Evolutionary conservation across 192 early-diverging fungal species (phyloP).

Genomic region (Pilaira anomala): DNA sequence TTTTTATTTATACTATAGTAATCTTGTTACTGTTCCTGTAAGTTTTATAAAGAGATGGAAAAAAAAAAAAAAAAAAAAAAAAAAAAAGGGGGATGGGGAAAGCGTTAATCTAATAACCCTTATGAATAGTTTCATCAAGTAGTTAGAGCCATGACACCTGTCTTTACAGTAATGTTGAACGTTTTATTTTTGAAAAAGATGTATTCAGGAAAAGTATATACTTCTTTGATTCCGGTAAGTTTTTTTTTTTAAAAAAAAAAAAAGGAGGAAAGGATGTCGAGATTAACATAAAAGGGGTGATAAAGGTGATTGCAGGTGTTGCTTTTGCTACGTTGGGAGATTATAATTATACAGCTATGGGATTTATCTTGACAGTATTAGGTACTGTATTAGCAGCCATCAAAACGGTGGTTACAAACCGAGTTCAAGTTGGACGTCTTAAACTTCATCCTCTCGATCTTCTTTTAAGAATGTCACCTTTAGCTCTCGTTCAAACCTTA

Average conservation of each 20-base stretch:
- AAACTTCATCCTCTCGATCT: conserved; percentile 81
- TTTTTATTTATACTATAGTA: not conserved
- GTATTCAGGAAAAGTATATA: conserved; percentile 53
- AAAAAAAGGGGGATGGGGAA: not conserved
- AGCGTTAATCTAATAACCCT: not conserved
- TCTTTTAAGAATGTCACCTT: conserved; percentile 71
- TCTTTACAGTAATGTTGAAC: conserved; percentile 71
- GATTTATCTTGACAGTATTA: conserved; percentile 74
- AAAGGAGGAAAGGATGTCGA: conserved; percentile 6
- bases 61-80: not conserved
- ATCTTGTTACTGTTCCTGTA: conserved; percentile 40
- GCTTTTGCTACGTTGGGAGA: conserved; percentile 82
- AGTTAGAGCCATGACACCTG: conserved; percentile 77
- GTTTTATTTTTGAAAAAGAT: conserved; percentile 56
- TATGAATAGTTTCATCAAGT: conserved; percentile 73
- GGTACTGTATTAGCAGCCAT: conserved; percentile 75
- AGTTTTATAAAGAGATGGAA: not conserved
- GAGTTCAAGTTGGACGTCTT: conserved; percentile 72
- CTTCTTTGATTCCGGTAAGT: conserved; percentile 58
- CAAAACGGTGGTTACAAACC: conserved; percentile 85
- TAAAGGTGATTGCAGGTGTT: conserved; percentile 70
- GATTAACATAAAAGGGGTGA: conserved; percentile 19
- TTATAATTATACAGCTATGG: conserved; percentile 67
- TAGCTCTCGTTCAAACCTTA: conserved; percentile 73
- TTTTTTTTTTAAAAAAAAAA: not conserved